phyloP scores from a whole-genome alignment of 768 basidiomycete species.

The Naganishia randhawae region DNA sequence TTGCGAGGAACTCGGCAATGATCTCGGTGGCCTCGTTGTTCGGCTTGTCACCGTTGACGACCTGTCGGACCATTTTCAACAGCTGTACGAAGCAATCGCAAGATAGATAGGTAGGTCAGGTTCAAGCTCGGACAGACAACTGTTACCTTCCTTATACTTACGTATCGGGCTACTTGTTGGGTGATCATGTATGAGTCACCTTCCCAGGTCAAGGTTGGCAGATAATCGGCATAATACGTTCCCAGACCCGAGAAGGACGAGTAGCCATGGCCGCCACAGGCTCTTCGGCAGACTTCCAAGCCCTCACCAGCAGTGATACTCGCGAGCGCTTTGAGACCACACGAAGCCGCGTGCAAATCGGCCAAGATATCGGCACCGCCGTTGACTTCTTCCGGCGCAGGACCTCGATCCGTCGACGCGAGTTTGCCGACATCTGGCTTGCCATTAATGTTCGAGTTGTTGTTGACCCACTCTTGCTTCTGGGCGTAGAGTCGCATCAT shows the following conservation, averaged over 20 bases:
- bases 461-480: constrained; percentile 32
- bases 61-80: constrained; percentile 23
- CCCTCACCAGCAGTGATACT: constrained; percentile 38
- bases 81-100: not conserved
- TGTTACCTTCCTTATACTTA: not conserved
- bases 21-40: constrained; percentile 28
- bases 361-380: constrained; percentile 31
- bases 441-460: constrained; percentile 33
- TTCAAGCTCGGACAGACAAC: not conserved
- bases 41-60: constrained; percentile 14
- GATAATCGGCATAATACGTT: constrained; percentile 36
- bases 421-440: constrained; percentile 37
- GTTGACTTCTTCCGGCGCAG: constrained; percentile 24
- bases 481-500: constrained; percentile 25
- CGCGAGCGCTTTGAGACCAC: constrained; percentile 38
- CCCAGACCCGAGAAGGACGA: constrained; percentile 37
- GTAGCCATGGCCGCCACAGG: constrained; percentile 45
- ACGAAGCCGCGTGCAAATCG: constrained; percentile 40
- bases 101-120: not conserved
- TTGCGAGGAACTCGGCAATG: constrained; percentile 16
- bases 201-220: constrained; percentile 29
- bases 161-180: constrained; percentile 27
- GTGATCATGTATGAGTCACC: constrained; percentile 29
- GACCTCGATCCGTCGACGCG: constrained; percentile 20
- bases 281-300: constrained; percentile 43